A percentile compares a stretch with the other conserved stretches of the same genome.
These are phyloP conservation scores for Magnaporthiopsis rhizophila DNA, from an alignment of 2,329 filamentous ascomycete species.

Conservation along the genomic window DNA sequence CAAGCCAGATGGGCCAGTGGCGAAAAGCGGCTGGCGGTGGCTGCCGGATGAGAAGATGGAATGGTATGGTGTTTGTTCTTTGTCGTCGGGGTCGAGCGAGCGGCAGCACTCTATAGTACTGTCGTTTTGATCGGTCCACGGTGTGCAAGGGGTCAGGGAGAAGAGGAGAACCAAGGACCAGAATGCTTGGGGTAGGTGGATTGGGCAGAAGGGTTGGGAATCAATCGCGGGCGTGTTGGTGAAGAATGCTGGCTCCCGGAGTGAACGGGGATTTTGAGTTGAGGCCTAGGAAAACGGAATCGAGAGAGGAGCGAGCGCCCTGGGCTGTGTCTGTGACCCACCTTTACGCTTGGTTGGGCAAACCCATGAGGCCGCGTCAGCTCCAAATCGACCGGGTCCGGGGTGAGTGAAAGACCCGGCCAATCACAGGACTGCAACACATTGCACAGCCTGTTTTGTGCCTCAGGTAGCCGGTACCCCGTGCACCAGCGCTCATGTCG, in stretches of 20 bases:
- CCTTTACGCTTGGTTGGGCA: slow-evolving; percentile 7
- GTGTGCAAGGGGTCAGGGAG: no score
- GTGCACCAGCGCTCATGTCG: neutral
- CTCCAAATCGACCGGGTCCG: neutral
- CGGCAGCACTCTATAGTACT: neutral
- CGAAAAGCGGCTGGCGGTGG: neutral
- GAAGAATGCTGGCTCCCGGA: neutral
- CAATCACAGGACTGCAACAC: neutral
- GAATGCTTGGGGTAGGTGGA: neutral
- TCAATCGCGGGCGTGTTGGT: neutral
- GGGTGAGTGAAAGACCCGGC: neutral
- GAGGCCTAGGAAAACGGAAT: slow-evolving; percentile 6
- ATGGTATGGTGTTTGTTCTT: neutral
- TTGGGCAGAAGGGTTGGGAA: neutral
- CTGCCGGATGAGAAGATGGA: neutral
- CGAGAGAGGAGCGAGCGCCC: slow-evolving; percentile 3
- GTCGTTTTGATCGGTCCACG: neutral
- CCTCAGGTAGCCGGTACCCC: neutral
- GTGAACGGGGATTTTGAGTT: slow-evolving; percentile 7
- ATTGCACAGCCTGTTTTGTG: neutral
- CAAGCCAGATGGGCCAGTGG: neutral
- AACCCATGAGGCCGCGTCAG: slow-evolving; percentile 9
- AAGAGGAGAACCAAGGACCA: neutral
- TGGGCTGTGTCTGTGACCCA: slow-evolving; percentile 1
- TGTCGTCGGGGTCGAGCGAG: neutral